Conservation (phyloP, 2,329 filamentous ascomycete species). For the Cordyceps cicadae region DNA sequence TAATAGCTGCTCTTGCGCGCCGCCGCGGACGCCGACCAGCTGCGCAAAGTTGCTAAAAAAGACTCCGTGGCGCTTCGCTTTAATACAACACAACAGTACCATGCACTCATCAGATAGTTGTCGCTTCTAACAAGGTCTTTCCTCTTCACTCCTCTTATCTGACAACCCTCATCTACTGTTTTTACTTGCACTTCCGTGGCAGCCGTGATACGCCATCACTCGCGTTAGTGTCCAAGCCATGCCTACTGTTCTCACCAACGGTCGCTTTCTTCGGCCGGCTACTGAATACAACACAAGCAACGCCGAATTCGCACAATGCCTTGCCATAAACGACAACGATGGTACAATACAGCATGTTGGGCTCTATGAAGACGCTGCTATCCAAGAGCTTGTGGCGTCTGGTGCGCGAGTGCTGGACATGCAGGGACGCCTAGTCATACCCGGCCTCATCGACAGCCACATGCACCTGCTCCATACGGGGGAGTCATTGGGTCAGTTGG, state of each 20-base stretch:
- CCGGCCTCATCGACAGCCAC: constrained; percentile 36
- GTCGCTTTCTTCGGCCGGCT: constrained; percentile 1
- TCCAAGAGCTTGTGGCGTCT: not conserved
- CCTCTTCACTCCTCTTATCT: not conserved
- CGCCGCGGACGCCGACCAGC: not conserved
- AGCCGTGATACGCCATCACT: not conserved
- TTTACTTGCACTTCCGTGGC: not conserved
- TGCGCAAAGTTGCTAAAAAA: not conserved
- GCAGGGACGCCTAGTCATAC: constrained; percentile 18
- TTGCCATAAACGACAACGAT: not conserved
- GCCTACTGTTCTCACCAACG: constrained; percentile 1
- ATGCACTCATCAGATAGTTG: not conserved
- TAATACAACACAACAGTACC: not conserved
- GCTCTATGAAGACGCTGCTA: not conserved
- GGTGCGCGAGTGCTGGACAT: constrained; percentile 11
- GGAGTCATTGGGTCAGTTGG: constrained; percentile 30
- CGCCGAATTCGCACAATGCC: constrained; percentile 1
- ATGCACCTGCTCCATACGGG: constrained; percentile 36
- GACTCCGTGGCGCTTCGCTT: not conserved
- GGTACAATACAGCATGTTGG: not conserved
- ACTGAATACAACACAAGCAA: not conserved
- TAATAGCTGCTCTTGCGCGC: not conserved
- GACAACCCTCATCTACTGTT: not conserved
- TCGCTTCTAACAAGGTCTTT: not conserved
- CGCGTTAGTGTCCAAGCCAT: not conserved